Percentiles rank a stretch among this genome's conserved stretches.
These are phyloP conservation scores for Diplodia seriata DNA, from an alignment of 2,329 filamentous ascomycete genomes.

Conservation along the genomic window DNA sequence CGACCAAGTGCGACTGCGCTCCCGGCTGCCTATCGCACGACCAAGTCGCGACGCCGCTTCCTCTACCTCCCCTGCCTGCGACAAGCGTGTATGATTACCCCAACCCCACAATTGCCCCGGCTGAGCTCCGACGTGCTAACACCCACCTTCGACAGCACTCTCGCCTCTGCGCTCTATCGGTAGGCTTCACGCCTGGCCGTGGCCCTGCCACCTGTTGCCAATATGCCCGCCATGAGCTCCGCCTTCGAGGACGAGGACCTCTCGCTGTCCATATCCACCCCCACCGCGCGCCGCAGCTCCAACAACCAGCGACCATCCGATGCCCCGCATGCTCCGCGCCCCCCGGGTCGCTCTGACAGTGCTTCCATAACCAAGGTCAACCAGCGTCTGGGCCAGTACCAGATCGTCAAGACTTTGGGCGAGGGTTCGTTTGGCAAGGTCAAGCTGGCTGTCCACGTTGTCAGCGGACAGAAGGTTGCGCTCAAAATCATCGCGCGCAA, in stretches of 20 bases:
- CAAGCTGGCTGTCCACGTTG: conserved; percentile 91
- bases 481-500: conserved; percentile 97
- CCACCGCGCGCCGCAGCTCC: conserved; percentile 35
- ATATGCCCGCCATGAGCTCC: conserved; percentile 45
- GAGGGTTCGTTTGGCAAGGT: conserved; percentile 99
- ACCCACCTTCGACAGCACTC: not conserved
- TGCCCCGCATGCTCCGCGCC: conserved; percentile 34
- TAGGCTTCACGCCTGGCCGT: conserved; percentile 2
- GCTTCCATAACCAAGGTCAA: conserved; percentile 63
- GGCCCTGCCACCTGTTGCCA: conserved; percentile 12
- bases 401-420: conserved; percentile 85
- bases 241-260: conserved; percentile 72
- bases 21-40: not conserved
- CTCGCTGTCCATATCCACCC: conserved; percentile 36
- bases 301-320: conserved; percentile 33
- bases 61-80: conserved; percentile 3
- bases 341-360: conserved; percentile 21
- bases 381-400: conserved; percentile 90
- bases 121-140: conserved; percentile 18
- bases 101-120: conserved; percentile 30
- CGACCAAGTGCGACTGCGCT: conserved; percentile 16
- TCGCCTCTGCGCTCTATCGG: not conserved
- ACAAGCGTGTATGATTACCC: conserved; percentile 7
- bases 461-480: conserved; percentile 93
- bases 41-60: not conserved